Evolutionary conservation across 164 flowering plant species (phyloP).

Genomic region (Echeveria elegans): DNA sequence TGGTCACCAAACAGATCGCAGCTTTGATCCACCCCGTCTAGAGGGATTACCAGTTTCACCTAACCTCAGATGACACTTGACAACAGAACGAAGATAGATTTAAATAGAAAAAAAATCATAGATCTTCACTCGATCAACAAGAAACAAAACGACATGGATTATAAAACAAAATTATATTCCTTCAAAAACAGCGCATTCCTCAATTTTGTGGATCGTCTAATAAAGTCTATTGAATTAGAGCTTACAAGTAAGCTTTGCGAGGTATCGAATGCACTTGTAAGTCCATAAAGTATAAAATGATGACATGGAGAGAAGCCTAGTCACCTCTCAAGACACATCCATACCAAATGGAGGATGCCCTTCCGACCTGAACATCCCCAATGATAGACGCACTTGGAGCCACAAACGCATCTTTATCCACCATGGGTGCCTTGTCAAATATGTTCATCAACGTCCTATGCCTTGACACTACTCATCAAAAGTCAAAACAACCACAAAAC

Average conservation of each 20-base stretch:
- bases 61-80: too few relatives aligned
- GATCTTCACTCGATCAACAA: too few relatives aligned
- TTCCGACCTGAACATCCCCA: slow-evolving; percentile 42
- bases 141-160: too few relatives aligned
- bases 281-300: not conserved
- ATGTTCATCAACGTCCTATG: slow-evolving; percentile 46
- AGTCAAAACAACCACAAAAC: not conserved
- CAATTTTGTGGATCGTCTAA: too few relatives aligned
- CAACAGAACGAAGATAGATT: too few relatives aligned
- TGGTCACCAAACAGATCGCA: too few relatives aligned
- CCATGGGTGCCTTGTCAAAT: slow-evolving; percentile 38
- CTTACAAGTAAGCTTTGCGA: too few relatives aligned
- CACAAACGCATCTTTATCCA: slow-evolving; percentile 37
- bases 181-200: too few relatives aligned
- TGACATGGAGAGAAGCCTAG: not conserved
- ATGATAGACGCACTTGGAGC: slow-evolving; percentile 44
- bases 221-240: too few relatives aligned
- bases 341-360: slow-evolving; percentile 43
- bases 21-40: too few relatives aligned
- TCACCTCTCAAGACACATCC: slow-evolving; percentile 48
- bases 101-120: too few relatives aligned
- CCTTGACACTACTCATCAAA: slow-evolving; percentile 27
- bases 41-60: too few relatives aligned
- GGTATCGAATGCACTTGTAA: not conserved
- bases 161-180: not conserved